Base-by-base conservation (phyloP, 2,329 filamentous ascomycete species). In the Colletotrichum camelliae region DNA sequence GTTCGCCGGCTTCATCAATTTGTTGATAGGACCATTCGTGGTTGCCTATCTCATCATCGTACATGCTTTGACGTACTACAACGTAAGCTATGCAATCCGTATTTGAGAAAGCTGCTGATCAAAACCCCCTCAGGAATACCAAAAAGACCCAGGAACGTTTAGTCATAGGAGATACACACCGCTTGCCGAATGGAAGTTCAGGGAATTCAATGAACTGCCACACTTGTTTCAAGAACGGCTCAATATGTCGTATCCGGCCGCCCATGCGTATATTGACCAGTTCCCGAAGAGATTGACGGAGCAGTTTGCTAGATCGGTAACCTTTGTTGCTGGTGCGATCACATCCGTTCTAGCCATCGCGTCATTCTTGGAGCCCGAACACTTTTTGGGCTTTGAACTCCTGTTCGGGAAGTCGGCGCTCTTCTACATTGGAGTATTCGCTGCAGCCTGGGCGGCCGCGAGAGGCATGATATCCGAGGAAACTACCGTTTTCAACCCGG, bases 241-340 rank as follows among this genome's bases (percentile, higher is more conserved):
- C 57, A 96, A 98, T 78, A 97, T 98, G 94, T 98, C 97, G 1
- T 96, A 97, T 81, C 96, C 96, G 0, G 98, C 95, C 82, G 96
- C 97, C 3, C 95, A 94, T 39, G 92, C 95, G 64, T 99, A 99
- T 81, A 90, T 99, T 31, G 95, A 98, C 78, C 96, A 98, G 78
- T 99, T 99, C 77, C 97, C 97, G 0, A 98, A 98, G 83, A 93
- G 96, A 82, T 98, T 98, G 85, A 97, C 93, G 0, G 94, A 97
- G 77, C 96, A 98, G 80, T 83, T 96, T 43, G 94, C 94, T 13
- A 91, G 94, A 55, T 98, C 97, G 64, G 90, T 98, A 35, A 93
- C 96, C 2, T 98, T 99, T 80, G 90, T 98, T 77, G 91, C 95
- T 10, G 96, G 97, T 8, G 95, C 96, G 0, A 89, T 98, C 43